A percentile compares a stretch with the other conserved stretches of the same genome.
These are phyloP conservation scores for Trypanosoma caninum DNA, from an alignment of 208 protist species.

Conservation along the genomic window DNA sequence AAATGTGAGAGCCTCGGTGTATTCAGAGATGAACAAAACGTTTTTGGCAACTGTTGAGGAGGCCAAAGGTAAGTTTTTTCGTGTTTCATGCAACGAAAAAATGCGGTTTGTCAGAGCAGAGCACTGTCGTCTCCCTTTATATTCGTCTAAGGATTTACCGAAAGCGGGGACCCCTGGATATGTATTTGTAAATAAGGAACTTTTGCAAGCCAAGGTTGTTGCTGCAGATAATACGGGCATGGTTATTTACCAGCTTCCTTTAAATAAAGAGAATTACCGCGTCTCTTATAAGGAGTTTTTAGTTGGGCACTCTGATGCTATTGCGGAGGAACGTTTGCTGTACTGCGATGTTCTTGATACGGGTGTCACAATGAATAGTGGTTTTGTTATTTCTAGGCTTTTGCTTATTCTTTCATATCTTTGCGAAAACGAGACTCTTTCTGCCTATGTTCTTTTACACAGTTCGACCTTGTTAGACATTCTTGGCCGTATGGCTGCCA, in stretches of 20 bases:
- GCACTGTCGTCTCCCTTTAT: constrained; percentile 75
- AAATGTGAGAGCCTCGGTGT: constrained; percentile 51
- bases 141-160: constrained; percentile 24
- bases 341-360: constrained; percentile 29
- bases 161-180: constrained; percentile 44
- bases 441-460: constrained; percentile 54
- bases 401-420: constrained; percentile 81
- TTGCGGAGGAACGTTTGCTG: constrained; percentile 60
- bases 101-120: constrained; percentile 55
- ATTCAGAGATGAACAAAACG: constrained; percentile 49
- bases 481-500: constrained; percentile 61
- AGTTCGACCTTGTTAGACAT: constrained; percentile 48
- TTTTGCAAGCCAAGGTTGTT: constrained; percentile 57
- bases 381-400: constrained; percentile 83
- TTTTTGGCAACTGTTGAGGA: constrained; percentile 41
- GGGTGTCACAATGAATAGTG: constrained; percentile 59
- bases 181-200: constrained; percentile 54
- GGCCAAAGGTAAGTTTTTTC: constrained; percentile 42
- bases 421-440: constrained; percentile 73
- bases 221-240: constrained; percentile 34
- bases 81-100: constrained; percentile 27
- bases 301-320: constrained; percentile 34
- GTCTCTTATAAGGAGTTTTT: constrained; percentile 53
- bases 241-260: constrained; percentile 34
- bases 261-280: constrained; percentile 23